Base-by-base conservation (phyloP, 306 rosid genomes). In the Geum urbanum region DNA sequence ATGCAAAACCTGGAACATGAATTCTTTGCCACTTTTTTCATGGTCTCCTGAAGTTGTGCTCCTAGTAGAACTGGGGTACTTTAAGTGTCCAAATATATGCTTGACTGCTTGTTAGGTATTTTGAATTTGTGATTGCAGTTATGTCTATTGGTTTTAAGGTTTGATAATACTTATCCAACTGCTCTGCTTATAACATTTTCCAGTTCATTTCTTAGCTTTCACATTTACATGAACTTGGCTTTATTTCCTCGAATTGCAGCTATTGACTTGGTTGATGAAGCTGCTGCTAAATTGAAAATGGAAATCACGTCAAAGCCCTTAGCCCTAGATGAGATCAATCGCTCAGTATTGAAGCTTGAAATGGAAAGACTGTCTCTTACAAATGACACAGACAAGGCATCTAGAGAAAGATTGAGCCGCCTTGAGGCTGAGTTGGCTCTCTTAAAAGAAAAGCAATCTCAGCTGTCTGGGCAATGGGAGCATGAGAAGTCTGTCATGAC, bases 211-310 rank as follows among this genome's bases (percentile, higher is more conserved):
- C 13, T 65, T 65, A 22, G 32, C 8, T 8, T 59, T 35, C 41
- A 16, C 44, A 51, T 69, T n/a, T 63, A 60, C 39, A 24, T 71
- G 52, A 61, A 70, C 7, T 74, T 35, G 69, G 55, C 72, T 22
- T 59, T 54, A 5, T 56, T 8, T 56, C 76, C 75, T 53, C 56
- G 15, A 68, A 74, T 83, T 74, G 67, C 91, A 94, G 99, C 99
- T 76, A 94, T 94, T 67, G 99, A 94, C 84, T 80, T 94, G 63
- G 99, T 91, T 76, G 99, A 94, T 70, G 99, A 94, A 85, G 99
- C 99, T 46, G 99, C 99, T 59, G 99, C 99, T 18, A 94, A 94
- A 81, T 80, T 94, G 79, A 94, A 94, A 83, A 94, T 94, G 97
- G 99, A 94, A 72, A 94, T 94, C 74, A 94, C 99, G 49, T 94